A percentile compares a stretch with the other conserved stretches of the same genome.
Conservation (phyloP, 177 flowering plant genomes). For the Vitis hybrid region DNA sequence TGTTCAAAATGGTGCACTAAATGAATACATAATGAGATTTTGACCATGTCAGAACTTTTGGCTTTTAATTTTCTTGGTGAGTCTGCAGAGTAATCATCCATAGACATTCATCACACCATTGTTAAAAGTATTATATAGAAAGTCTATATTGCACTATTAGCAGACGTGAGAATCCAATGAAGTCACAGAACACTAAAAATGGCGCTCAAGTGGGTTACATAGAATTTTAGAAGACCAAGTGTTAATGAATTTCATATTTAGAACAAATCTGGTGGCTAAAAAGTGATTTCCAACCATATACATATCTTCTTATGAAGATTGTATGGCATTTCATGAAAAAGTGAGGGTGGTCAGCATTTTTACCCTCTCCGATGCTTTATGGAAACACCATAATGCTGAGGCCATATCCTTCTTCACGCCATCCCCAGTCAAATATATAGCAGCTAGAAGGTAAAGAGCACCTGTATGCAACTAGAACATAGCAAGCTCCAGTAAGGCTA, state of each 20-base stretch:
- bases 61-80: not conserved
- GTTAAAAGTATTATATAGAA: no score
- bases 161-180: no score
- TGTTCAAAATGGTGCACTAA: not conserved
- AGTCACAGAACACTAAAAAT: no score
- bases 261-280: not conserved
- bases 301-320: not conserved
- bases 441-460: conserved; percentile 89
- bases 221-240: no score
- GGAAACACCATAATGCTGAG: conserved; percentile 95
- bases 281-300: not conserved
- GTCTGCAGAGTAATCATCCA: no score
- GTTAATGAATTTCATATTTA: not conserved
- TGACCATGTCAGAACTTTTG: not conserved
- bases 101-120: no score
- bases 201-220: no score
- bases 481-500: conserved; percentile 20
- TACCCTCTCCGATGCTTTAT: conserved; percentile 94
- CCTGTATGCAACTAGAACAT: conserved; percentile 86
- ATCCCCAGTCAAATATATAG: conserved; percentile 88
- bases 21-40: not conserved
- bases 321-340: not conserved
- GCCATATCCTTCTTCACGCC: conserved; percentile 80
- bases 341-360: not conserved
- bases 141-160: no score